Base-by-base conservation (phyloP, 371 early-diverging fungal genomes). In the Amoeboaphelidium protococcarum region DNA sequence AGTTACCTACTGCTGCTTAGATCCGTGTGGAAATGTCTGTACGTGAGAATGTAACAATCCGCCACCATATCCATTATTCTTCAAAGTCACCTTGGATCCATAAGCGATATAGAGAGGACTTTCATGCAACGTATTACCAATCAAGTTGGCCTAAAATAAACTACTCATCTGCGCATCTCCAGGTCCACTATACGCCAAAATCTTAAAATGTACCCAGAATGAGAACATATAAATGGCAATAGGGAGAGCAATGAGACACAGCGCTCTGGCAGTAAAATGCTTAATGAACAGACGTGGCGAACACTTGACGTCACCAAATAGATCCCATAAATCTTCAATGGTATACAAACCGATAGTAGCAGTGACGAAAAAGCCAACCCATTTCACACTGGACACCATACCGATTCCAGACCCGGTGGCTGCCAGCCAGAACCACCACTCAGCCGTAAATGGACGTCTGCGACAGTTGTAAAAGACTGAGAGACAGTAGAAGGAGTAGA, bases 81-180 rank as follows among this genome's bases (percentile, higher is more conserved):
- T 92, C 24, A 99, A 45, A 0, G 92, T 78, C 16, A 99, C 67
- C 53, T 61, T 69, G 16, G 90, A 91, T 1, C 96, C 97, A 63
- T 73, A 98, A 1, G 78, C 82, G n/a, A 96, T 58, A 57, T 92
- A 71, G 22, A 89, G 64, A 13, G 94, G 94, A 54, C 82, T 84
- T 40, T 69, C 54, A 25, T 61, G 55, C 45, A 95, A 74, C 24
- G 67, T 65, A 60, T 72, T 92, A 13, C 92, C 94, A 26, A 66
- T 53, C n/a, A 99, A 66, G 2, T 74, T 69, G 1, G 92, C 82
- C 58, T 99, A 98, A 66, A 99, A 99, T 16, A 92, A 61, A 3
- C 90, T 89, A 58, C 87, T 83, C 98, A 99, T 98, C 50, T 86
- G 85, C 6, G 87, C 86, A 64, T 98, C 98, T 19, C 98, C 99